Evolutionary conservation across 2,329 filamentous ascomycete species (phyloP), one percentile per base, ranked within the genome.

Genomic region (Akanthomyces muscarius): DNA sequence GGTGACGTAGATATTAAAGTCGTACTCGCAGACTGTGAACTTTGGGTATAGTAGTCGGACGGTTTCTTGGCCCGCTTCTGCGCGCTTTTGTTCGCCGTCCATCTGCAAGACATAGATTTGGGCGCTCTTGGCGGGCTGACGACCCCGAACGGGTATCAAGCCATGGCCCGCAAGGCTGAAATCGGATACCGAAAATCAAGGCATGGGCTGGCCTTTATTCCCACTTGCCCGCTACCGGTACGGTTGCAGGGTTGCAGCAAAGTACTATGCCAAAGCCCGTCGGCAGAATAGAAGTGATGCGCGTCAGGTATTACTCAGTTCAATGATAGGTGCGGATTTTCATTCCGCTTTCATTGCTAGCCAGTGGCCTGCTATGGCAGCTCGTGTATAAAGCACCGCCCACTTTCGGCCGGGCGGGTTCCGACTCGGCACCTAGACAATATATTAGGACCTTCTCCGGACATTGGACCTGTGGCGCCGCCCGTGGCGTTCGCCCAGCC

Each of bases 31-130:
- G 59, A 54, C 28, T 38, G 28, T 18, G 14, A 18, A 14, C n/a
- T 61, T 61, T 41, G 42, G 59, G 59, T 5, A 48, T 61, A 61
- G 50, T 41, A 38, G 41, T 25, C 42, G 59, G 50, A 7, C 16
- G 8, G n/a, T 61, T 41, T 30, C 50, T 21, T 36, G 10, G 6
- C 45, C n/a, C 41, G 23, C 6, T 6, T 30, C 38, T 23, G 21
- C 21, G 1, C 21, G 21, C 21, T 21, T 21, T 36, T 18, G n/a
- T 38, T 5, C 10, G 1, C 23, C 10, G 1, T n/a, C 16, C 11
- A 52, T 36, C 28, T 61, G 50, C 59, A 61, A 50, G 30, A 55
- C 59, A 61, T 61, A 3, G 23, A 47, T 14, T 7, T 11, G 25
- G 50, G 36, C 25, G 50, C 28, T 33, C 47, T 28, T 16, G 59